phyloP scores from a whole-genome alignment of 108 stramenopile genomes.

The Epithemia pelagica region DNA sequence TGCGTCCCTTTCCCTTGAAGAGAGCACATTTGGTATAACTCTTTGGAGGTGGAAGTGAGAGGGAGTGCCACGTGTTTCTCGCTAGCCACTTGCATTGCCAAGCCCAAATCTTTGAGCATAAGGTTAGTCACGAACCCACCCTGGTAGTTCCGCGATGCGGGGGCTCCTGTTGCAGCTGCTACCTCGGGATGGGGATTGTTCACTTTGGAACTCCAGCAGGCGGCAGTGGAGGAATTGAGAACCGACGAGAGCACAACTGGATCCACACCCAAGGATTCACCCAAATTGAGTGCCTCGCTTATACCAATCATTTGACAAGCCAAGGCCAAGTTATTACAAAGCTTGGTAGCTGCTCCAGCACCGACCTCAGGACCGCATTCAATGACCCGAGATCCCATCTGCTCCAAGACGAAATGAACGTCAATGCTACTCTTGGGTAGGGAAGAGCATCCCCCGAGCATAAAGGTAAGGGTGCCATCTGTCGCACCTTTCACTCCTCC shows the following conservation, averaged over 20 bases:
- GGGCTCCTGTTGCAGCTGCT: constrained; percentile 32
- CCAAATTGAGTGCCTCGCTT: constrained; percentile 91
- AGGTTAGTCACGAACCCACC: constrained; percentile 74
- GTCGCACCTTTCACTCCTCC: constrained; percentile 86
- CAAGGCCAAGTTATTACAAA: constrained; percentile 92
- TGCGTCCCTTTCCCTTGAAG: constrained; percentile 45
- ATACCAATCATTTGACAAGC: constrained; percentile 92
- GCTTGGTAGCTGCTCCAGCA: constrained; percentile 76
- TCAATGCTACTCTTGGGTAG: background rate
- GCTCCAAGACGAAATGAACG: constrained; percentile 17
- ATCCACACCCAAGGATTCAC: constrained; percentile 84
- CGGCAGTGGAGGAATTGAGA: constrained; percentile 88
- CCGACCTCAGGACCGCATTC: constrained; percentile 74
- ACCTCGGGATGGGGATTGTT: constrained; percentile 89
- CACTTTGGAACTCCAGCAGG: constrained; percentile 88
- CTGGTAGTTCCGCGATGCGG: constrained; percentile 57
- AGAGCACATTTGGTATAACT: constrained; percentile 49
- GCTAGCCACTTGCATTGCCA: constrained; percentile 58
- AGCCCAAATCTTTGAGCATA: constrained; percentile 86
- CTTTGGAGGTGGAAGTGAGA: constrained; percentile 42
- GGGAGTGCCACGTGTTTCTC: constrained; percentile 56
- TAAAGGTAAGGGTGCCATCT: constrained; percentile 88
- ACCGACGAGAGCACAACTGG: constrained; percentile 74
- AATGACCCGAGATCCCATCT: constrained; percentile 73
- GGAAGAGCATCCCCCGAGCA: constrained; percentile 64